Evolutionary conservation across 331 rosid genomes (phyloP), one percentile per base, ranked within the genome.

Genomic region (Dryas integrifolia): DNA sequence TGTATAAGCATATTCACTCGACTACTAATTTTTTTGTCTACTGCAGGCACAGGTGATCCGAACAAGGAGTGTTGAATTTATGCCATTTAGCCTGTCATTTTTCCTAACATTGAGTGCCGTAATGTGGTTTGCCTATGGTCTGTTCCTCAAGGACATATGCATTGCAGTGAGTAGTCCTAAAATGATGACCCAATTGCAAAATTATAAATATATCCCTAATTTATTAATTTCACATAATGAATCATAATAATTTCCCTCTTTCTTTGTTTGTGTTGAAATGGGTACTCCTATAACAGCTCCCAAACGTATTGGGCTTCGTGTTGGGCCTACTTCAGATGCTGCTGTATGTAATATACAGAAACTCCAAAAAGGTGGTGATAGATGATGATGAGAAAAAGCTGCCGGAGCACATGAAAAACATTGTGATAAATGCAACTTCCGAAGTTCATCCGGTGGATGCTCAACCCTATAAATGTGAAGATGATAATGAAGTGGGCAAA

Each of bases 91-190:
- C 21, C 58, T 94, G n/a, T 91, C 98, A 7, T 88, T 91, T 51
- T 89, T 87, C 60, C 92, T 91, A 13, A 94, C 98, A 30, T 52
- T 94, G 77, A 94, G 98, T 67, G 96, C 96, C 15, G 15, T 83
- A 2, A 82, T 86, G 88, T 94, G 97, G 98, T 94, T 94, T 58
- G 88, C 85, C 3, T 94, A 94, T 47, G 98, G 98, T 30, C 78
- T 88, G 46, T 73, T 86, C 65, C 88, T 86, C 47, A 83, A 85
- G 82, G 97, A 94, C 82, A 88, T 89, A 30, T 89, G 95, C 79
- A 61, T 94, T 52, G 97, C 92, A 21, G 98, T 93, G 78, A 89
- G 94, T 80, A 47, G 9, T 21, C 59, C 6, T 38, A 30, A 67
- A 7, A 47, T 26, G 4, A 38, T 21, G 35, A 13, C 7, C 7